Evolutionary conservation across 306 rosid genomes (phyloP), one percentile per base, ranked within the genome.

Genomic region (Abrus pulchellus): DNA sequence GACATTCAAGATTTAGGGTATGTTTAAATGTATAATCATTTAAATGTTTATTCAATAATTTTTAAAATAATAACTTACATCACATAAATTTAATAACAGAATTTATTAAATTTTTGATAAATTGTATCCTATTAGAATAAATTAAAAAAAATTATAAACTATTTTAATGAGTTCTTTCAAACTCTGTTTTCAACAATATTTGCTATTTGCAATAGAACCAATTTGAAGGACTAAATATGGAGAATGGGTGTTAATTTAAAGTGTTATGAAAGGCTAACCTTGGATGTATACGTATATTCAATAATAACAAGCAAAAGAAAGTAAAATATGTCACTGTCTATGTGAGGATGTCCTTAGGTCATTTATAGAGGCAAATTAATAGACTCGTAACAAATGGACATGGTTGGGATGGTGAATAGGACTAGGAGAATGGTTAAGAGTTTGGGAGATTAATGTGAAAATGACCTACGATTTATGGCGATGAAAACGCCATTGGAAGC

Each of bases 361-460:
- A 83, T 61, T 77, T 52, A 83, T 32, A 33, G 75, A 79, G 75
- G 71, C 68, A 76, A 50, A 76, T 61, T 48, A 60, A 69, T 61
- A 8, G 68, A 52, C 29, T 61, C 47, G 1, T 49, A 38, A 76
- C 71, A 57, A 54, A 48, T 57, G 57, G 65, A 53, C 67, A 63
- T 80, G 45, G 49, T 11, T 72, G 49, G 68, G 32, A 40, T 33
- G 5, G 47, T 80, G 79, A 73, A 62, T 63, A 69, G 33, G 67
- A 73, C 41, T 53, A 49, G 7, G 47, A 54, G 36, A 81, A 81
- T 55, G 44, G 74, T 75, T 5, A 32, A 72, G 32, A 72, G 84
- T 9, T 6, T 33, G 40, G 13, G 75, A 74, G 33, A 74, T 81
- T 74, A 74, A 74, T 74, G 62, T 20, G 54, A 74, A 65, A 81